phyloP scores from a whole-genome alignment of 1,284 basidiomycete genomes.

The Ganoderma lingzhi region DNA sequence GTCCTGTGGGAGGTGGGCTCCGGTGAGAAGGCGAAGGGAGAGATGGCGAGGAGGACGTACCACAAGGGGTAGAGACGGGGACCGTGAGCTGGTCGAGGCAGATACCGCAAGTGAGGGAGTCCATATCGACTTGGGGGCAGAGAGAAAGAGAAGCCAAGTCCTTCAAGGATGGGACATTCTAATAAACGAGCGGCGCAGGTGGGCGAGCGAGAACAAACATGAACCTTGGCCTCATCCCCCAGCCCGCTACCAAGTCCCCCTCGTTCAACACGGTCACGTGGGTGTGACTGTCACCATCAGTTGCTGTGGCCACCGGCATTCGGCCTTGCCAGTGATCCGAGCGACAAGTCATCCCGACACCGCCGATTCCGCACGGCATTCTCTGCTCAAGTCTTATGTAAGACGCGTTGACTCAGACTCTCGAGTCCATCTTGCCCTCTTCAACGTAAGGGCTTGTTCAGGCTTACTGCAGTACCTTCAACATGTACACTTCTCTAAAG shows the following conservation, averaged over 20 bases:
- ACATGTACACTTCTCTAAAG: too few relatives aligned
- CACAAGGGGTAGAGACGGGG: conserved; percentile 70
- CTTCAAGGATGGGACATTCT: conserved; percentile 3
- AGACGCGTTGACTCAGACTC: too few relatives aligned
- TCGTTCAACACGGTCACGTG: conserved; percentile 16
- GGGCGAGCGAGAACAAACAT: not conserved
- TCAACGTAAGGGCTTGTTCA: too few relatives aligned
- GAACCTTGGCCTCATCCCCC: not conserved
- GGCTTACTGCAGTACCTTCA: too few relatives aligned
- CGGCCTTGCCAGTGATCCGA: not conserved
- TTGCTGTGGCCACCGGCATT: not conserved
- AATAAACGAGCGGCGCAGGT: conserved; percentile 4
- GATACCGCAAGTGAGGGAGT: conserved; percentile 60
- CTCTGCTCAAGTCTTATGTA: too few relatives aligned
- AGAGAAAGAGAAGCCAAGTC: not conserved
- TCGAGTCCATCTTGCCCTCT: too few relatives aligned
- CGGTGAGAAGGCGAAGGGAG: conserved; percentile 5
- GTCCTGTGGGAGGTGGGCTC: conserved; percentile 49
- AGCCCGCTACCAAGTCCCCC: not conserved
- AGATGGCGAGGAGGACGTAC: conserved; percentile 44
- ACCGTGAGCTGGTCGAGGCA: conserved; percentile 60
- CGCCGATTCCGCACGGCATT: too few relatives aligned
- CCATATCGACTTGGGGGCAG: conserved; percentile 41
- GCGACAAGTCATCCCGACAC: too few relatives aligned
- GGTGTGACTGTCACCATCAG: conserved; percentile 14